phyloP scores from a whole-genome alignment of 2,329 filamentous ascomycete genomes.

The Microcera coccophila region DNA sequence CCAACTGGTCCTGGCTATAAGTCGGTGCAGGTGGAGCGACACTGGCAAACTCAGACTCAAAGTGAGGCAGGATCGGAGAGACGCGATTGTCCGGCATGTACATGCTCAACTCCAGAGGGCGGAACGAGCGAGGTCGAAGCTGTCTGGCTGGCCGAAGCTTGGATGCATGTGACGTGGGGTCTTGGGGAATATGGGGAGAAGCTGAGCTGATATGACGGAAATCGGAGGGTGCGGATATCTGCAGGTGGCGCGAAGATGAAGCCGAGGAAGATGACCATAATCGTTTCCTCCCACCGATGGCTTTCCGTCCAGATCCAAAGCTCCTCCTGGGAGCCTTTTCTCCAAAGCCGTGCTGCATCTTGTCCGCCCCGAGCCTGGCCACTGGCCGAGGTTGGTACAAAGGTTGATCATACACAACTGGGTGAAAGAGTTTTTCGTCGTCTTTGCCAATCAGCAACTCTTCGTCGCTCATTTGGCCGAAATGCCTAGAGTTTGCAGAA shows the following conservation, averaged over 20 bases:
- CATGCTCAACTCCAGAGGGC: constrained; percentile 56
- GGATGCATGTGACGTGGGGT: constrained; percentile 11
- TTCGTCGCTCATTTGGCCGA: constrained; percentile 24
- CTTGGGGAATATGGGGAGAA: constrained; percentile 36
- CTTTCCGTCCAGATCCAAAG: constrained; percentile 22
- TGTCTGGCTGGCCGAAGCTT: constrained; percentile 23
- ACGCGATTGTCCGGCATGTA: constrained; percentile 40
- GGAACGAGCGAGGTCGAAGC: constrained; percentile 38
- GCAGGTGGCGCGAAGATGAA: constrained; percentile 47
- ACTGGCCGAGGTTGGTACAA: constrained; percentile 27
- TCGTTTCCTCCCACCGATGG: constrained; percentile 41
- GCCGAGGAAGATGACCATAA: constrained; percentile 44
- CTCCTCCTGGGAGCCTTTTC: constrained; percentile 34
- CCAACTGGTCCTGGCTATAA: constrained; percentile 28
- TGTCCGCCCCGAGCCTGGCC: constrained; percentile 19
- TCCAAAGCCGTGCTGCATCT: constrained; percentile 11
- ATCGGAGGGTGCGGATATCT: constrained; percentile 56
- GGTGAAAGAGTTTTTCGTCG: constrained; percentile 26
- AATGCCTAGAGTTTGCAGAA: constrained; percentile 26
- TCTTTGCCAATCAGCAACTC: constrained; percentile 32
- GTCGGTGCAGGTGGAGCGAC: constrained; percentile 39
- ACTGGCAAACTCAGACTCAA: constrained; percentile 40
- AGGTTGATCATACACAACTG: constrained; percentile 29
- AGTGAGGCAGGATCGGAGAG: constrained; percentile 54
- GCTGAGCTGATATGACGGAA: constrained; percentile 56